Evolutionary conservation across 1,139 yeast genomes (phyloP).

Genomic region (Taiozyma sp.): DNA sequence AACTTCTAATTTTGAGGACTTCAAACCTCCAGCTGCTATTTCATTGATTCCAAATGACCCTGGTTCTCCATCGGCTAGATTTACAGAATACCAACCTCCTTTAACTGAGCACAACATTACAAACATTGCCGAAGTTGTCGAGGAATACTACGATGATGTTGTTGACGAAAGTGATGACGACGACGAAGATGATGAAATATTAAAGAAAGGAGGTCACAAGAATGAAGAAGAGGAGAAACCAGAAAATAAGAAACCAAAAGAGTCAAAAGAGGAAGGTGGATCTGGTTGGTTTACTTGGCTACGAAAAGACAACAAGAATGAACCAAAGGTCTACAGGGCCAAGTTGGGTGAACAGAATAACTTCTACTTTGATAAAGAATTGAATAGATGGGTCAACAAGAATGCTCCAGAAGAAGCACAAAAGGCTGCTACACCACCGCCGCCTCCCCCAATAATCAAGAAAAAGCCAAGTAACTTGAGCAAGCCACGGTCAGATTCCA

Average conservation of each 20-base stretch:
- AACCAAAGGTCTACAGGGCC: conserved; percentile 75
- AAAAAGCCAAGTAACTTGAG: conserved; percentile 31
- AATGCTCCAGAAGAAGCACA: conserved; percentile 69
- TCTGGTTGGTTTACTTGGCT: conserved; percentile 43
- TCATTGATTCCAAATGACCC: neutral
- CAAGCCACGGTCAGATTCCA: conserved; percentile 32
- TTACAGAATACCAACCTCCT: conserved; percentile 21
- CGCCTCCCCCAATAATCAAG: conserved; percentile 58
- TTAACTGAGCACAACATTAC: conserved; percentile 15
- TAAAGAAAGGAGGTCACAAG: conserved; percentile 8
- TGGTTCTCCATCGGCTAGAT: conserved; percentile 12
- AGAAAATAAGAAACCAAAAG: conserved; percentile 16
- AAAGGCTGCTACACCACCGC: conserved; percentile 59
- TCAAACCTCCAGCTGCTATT: conserved; percentile 12
- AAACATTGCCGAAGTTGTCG: conserved; percentile 21
- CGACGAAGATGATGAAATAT: conserved; percentile 32
- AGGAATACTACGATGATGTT: conserved; percentile 38
- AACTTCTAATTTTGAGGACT: conserved; percentile 11
- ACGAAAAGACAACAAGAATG: conserved; percentile 41
- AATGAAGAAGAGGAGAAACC: conserved; percentile 15
- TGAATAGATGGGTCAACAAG: conserved; percentile 81
- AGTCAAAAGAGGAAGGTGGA: conserved; percentile 22
- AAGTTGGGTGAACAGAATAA: conserved; percentile 78
- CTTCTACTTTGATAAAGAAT: conserved; percentile 77
- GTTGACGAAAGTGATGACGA: conserved; percentile 37